Percentiles rank a stretch among this genome's conserved stretches.
Conservation (phyloP, 129 eudicot species). For the Scalesia atractyloides region DNA sequence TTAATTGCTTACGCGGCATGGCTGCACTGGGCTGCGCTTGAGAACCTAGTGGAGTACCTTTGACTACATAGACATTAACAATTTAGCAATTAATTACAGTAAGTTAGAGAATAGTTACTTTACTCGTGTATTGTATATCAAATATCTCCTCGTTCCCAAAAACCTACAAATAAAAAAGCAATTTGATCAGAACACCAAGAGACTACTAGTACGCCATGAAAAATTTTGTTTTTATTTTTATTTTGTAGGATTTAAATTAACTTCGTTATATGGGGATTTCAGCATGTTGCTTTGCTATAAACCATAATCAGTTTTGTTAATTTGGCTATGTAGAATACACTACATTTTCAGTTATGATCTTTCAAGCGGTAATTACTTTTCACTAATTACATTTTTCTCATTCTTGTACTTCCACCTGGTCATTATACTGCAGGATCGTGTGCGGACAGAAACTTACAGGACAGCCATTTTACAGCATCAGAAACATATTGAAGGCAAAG, state of each 20-base stretch:
- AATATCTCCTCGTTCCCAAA: neutral
- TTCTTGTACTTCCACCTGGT: constrained; percentile 10
- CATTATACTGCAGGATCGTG: constrained; percentile 73
- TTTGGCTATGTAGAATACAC: constrained; percentile 6
- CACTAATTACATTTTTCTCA: constrained; percentile 7
- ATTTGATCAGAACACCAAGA: neutral
- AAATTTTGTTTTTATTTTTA: neutral
- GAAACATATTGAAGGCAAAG: constrained; percentile 79
- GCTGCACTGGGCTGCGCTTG: no score
- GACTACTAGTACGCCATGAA: neutral
- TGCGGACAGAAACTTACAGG: constrained; percentile 88
- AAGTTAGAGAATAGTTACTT: neutral
- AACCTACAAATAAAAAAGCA: neutral
- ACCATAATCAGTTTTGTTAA: constrained; percentile 7
- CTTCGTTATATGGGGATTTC: constrained; percentile 9
- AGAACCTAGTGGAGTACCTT: no score
- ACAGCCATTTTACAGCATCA: constrained; percentile 78
- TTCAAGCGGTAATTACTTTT: constrained; percentile 9
- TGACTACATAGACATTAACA: neutral
- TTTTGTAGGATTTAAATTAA: neutral
- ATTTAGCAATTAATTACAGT: neutral
- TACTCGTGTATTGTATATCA: neutral
- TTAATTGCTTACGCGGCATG: no score
- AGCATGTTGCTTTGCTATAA: neutral
- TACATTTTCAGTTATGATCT: constrained; percentile 5